phyloP scores from a whole-genome alignment of 805 yeast genomes.

The Candida golubevii region DNA sequence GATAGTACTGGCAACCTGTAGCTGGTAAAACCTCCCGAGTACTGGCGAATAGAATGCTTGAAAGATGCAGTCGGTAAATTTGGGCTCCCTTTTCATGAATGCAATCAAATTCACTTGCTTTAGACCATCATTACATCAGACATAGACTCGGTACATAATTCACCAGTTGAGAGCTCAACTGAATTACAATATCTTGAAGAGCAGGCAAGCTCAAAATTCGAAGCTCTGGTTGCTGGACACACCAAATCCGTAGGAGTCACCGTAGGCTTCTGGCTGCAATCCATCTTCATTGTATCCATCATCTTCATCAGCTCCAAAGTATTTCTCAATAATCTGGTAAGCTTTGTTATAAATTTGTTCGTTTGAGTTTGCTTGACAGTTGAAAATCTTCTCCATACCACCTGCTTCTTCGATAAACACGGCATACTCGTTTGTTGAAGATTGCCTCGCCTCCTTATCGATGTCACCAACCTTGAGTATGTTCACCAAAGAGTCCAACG shows the following conservation, averaged over 20 bases:
- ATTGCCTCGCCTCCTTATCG: slow-evolving; percentile 74
- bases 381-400: slow-evolving; percentile 93
- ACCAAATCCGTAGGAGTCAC: slow-evolving; percentile 87
- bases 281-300: slow-evolving; percentile 64
- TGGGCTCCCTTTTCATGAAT: too few relatives aligned
- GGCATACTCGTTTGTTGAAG: slow-evolving; percentile 78
- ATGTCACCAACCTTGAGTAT: slow-evolving; percentile 91
- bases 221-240: slow-evolving; percentile 56
- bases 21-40: too few relatives aligned
- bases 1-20: too few relatives aligned
- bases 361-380: slow-evolving; percentile 87
- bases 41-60: too few relatives aligned
- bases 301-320: slow-evolving; percentile 80
- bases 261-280: slow-evolving; percentile 70
- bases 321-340: slow-evolving; percentile 82
- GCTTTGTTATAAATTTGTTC: slow-evolving; percentile 92
- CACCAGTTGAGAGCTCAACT: not conserved
- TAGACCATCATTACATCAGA: too few relatives aligned
- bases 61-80: too few relatives aligned
- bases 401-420: slow-evolving; percentile 95
- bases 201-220: slow-evolving; percentile 19
- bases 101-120: too few relatives aligned
- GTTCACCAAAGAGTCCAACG: slow-evolving; percentile 92
- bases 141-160: too few relatives aligned
- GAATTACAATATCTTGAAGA: too few relatives aligned